A percentile compares a stretch with the other conserved stretches of the same genome.
Conservation (phyloP, 2,329 filamentous ascomycete species). For the Cladosporium sp. region DNA sequence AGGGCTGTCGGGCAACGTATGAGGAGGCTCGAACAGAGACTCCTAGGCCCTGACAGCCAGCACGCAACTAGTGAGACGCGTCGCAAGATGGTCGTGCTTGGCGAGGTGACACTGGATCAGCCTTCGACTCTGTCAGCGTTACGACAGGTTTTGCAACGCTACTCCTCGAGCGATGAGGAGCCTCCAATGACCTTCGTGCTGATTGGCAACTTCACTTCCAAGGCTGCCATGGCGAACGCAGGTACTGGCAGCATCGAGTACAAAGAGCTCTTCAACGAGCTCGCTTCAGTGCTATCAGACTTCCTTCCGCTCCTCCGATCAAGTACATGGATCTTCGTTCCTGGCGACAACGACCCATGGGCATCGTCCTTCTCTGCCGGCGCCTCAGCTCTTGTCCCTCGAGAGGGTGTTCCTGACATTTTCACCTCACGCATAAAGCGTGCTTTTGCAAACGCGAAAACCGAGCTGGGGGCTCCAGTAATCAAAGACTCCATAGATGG, state of each 20-base stretch:
- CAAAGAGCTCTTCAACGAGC: slow-evolving; percentile 89
- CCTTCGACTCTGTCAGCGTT: slow-evolving; percentile 78
- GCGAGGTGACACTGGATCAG: slow-evolving; percentile 81
- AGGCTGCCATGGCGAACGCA: slow-evolving; percentile 58
- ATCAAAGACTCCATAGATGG: slow-evolving; percentile 54
- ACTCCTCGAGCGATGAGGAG: slow-evolving; percentile 60
- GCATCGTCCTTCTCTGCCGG: slow-evolving; percentile 77
- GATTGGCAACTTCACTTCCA: slow-evolving; percentile 74
- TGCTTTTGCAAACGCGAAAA: slow-evolving; percentile 73
- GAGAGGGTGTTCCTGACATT: slow-evolving; percentile 72
- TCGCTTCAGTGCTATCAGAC: slow-evolving; percentile 77
- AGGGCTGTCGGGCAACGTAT: slow-evolving; percentile 77
- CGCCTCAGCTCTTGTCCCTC: slow-evolving; percentile 64
- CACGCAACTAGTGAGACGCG: slow-evolving; percentile 18
- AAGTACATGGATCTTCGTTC: slow-evolving; percentile 86
- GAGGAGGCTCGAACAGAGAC: slow-evolving; percentile 69
- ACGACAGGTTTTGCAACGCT: slow-evolving; percentile 70
- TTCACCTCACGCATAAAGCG: slow-evolving; percentile 85
- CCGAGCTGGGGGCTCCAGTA: slow-evolving; percentile 55
- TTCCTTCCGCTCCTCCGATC: slow-evolving; percentile 75
- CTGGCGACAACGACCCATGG: slow-evolving; percentile 98
- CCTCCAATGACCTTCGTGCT: slow-evolving; percentile 74
- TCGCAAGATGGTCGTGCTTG: slow-evolving; percentile 67
- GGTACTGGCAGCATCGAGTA: slow-evolving; percentile 84
- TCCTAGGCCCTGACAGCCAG: slow-evolving; percentile 45